phyloP scores from a whole-genome alignment of 2,329 filamentous ascomycete species.

The Bipolaris bicolor region DNA sequence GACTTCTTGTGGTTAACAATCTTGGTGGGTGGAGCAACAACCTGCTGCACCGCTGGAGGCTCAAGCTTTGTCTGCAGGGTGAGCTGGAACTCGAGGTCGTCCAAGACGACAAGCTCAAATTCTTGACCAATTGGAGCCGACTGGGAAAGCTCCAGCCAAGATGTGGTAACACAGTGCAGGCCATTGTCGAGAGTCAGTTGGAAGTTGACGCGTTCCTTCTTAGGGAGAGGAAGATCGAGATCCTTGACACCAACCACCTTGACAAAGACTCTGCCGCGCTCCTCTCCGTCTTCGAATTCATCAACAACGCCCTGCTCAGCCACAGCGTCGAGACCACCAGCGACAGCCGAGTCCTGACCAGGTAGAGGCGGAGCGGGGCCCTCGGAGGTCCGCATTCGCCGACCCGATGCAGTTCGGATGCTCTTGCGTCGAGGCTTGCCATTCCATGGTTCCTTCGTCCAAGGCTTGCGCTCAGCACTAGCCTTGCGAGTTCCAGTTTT shows the following conservation, averaged over 20 bases:
- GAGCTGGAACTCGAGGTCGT: slow-evolving; percentile 98
- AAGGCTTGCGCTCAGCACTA: slow-evolving; percentile 72
- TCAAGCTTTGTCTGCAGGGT: slow-evolving; percentile 95
- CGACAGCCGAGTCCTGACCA: slow-evolving; percentile 82
- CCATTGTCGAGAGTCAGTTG: slow-evolving; percentile 98
- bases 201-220: slow-evolving; percentile 89
- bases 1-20: slow-evolving; percentile 75
- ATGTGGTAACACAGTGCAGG: slow-evolving; percentile 94
- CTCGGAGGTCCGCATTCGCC: slow-evolving; percentile 62
- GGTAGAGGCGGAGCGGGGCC: slow-evolving; percentile 82
- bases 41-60: slow-evolving; percentile 64
- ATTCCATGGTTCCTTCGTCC: slow-evolving; percentile 98
- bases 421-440: slow-evolving; percentile 73
- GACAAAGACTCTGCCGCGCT: slow-evolving; percentile 90
- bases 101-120: slow-evolving; percentile 95
- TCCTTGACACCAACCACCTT: slow-evolving; percentile 99
- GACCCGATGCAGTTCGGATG: slow-evolving; percentile 62
- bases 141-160: slow-evolving; percentile 89
- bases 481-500: slow-evolving; percentile 77
- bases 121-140: slow-evolving; percentile 96
- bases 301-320: slow-evolving; percentile 71
- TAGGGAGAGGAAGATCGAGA: slow-evolving; percentile 86
- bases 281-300: slow-evolving; percentile 75
- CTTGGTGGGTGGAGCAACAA: slow-evolving; percentile 64
- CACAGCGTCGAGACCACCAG: slow-evolving; percentile 66